A percentile compares a stretch with the other conserved stretches of the same genome.
These are phyloP conservation scores for Solanum pimpinellifolium DNA, from an alignment of 257 asterid genomes.

Conservation along the genomic window DNA sequence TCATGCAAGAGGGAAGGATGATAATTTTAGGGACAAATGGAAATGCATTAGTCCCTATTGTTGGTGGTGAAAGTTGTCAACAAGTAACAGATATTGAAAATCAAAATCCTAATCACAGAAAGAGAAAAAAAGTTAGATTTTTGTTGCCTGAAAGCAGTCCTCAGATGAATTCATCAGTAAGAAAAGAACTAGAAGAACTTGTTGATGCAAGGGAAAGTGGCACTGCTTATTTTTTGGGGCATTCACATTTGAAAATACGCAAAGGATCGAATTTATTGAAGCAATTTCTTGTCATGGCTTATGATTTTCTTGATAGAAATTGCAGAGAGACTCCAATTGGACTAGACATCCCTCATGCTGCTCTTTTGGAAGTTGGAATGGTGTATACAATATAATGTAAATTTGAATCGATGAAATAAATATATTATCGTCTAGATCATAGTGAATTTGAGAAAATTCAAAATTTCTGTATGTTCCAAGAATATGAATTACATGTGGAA, in stretches of 20 bases:
- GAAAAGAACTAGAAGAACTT: slow-evolving; percentile 62
- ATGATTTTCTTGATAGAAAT: slow-evolving; percentile 63
- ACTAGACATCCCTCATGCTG: slow-evolving; percentile 75
- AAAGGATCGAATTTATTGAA: slow-evolving; percentile 59
- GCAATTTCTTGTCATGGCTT: slow-evolving; percentile 40
- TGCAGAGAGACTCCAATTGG: slow-evolving; percentile 74
- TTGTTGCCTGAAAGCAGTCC: slow-evolving; percentile 54
- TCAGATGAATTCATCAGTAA: slow-evolving; percentile 27
- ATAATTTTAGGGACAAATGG: slow-evolving; percentile 55
- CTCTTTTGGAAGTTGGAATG: slow-evolving; percentile 77
- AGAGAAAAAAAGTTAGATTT: slow-evolving; percentile 52
- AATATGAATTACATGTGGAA: neutral
- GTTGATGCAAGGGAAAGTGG: slow-evolving; percentile 83
- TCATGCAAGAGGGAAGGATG: slow-evolving; percentile 59
- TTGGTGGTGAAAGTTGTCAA: neutral
- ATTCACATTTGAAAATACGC: slow-evolving; percentile 53
- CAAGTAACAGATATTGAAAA: slow-evolving; percentile 9
- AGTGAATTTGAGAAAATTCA: neutral
- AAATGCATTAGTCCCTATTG: slow-evolving; percentile 37
- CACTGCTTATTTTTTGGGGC: slow-evolving; percentile 76
- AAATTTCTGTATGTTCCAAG: neutral
- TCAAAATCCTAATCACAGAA: neutral
- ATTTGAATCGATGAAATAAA: neutral
- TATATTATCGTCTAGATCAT: neutral
- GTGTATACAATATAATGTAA: slow-evolving; percentile 41